phyloP scores from a whole-genome alignment of 2,329 filamentous ascomycete genomes.

The Scedosporium apiospermum region DNA sequence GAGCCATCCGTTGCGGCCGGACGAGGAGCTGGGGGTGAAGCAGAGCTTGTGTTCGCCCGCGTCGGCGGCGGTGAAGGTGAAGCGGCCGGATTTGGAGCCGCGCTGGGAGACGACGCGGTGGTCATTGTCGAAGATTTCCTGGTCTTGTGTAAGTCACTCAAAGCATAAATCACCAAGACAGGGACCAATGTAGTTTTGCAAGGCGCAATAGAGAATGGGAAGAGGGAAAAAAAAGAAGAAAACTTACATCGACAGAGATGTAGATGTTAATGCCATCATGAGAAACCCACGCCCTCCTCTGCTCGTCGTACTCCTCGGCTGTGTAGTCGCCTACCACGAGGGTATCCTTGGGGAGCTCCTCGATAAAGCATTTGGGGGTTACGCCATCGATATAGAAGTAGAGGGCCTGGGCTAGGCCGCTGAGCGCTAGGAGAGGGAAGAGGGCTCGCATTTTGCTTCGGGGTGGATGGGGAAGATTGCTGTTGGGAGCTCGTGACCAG shows the following conservation, averaged over 20 bases:
- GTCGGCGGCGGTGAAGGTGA: slow-evolving; percentile 93
- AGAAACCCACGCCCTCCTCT: slow-evolving; percentile 56
- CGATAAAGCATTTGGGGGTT: slow-evolving; percentile 90
- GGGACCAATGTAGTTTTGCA: too few species aligned
- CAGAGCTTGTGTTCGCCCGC: slow-evolving; percentile 94
- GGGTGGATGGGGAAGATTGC: background rate
- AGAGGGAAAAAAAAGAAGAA: background rate
- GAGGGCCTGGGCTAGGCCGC: slow-evolving; percentile 63
- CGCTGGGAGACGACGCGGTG: slow-evolving; percentile 90
- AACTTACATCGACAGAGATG: slow-evolving; percentile 75
- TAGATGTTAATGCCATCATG: slow-evolving; percentile 72
- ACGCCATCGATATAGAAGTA: slow-evolving; percentile 93
- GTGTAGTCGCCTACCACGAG: slow-evolving; percentile 89
- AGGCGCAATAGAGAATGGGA: background rate
- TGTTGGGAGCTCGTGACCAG: background rate
- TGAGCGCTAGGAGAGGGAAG: slow-evolving; percentile 57
- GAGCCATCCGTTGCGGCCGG: slow-evolving; percentile 63
- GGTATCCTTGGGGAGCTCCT: slow-evolving; percentile 95
- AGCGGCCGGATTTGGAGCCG: slow-evolving; percentile 66
- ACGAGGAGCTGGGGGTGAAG: slow-evolving; percentile 75
- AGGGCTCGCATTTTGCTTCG: slow-evolving; percentile 44
- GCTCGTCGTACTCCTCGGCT: slow-evolving; percentile 73
- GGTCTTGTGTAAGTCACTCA: slow-evolving; percentile 1
- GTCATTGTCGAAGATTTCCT: slow-evolving; percentile 94
- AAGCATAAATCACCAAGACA: background rate